phyloP scores from a whole-genome alignment of 2,329 filamentous ascomycete species.

The Ophiostoma fasciatum region DNA sequence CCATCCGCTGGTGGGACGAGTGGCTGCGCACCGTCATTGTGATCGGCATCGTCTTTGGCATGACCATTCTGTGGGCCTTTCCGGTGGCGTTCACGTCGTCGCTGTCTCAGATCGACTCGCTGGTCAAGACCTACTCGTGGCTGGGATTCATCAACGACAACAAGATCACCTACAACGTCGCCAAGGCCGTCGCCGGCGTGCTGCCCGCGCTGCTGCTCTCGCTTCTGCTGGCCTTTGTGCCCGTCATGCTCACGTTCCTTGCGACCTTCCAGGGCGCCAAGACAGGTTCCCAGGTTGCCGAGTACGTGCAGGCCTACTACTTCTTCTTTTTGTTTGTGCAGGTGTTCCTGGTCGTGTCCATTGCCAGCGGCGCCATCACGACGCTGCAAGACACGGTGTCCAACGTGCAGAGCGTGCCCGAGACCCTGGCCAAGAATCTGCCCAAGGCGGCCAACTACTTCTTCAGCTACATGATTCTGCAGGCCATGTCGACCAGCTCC shows the following conservation, averaged over 20 bases:
- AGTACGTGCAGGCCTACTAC: conserved; percentile 85
- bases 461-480: conserved; percentile 95
- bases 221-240: conserved; percentile 66
- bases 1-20: conserved; percentile 83
- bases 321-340: conserved; percentile 92
- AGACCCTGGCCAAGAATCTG: conserved; percentile 60
- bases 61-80: conserved; percentile 81
- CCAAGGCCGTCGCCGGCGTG: conserved; percentile 62
- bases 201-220: conserved; percentile 65
- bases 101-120: conserved; percentile 58
- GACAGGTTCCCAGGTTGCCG: conserved; percentile 62
- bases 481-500: conserved; percentile 80
- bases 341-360: conserved; percentile 82
- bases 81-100: conserved; percentile 80
- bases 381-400: conserved; percentile 40
- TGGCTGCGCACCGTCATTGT: conserved; percentile 60
- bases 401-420: conserved; percentile 52
- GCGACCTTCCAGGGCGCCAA: conserved; percentile 64
- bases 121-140: conserved; percentile 52
- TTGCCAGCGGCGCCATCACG: conserved; percentile 55
- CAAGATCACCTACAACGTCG: conserved; percentile 42
- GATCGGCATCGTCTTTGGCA: conserved; percentile 48
- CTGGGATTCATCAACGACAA: conserved; percentile 53
- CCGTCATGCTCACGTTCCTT: conserved; percentile 61
- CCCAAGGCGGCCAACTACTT: conserved; percentile 91